Conservation (phyloP, 306 rosid genomes). For the Fragaria nilgerrensis region DNA sequence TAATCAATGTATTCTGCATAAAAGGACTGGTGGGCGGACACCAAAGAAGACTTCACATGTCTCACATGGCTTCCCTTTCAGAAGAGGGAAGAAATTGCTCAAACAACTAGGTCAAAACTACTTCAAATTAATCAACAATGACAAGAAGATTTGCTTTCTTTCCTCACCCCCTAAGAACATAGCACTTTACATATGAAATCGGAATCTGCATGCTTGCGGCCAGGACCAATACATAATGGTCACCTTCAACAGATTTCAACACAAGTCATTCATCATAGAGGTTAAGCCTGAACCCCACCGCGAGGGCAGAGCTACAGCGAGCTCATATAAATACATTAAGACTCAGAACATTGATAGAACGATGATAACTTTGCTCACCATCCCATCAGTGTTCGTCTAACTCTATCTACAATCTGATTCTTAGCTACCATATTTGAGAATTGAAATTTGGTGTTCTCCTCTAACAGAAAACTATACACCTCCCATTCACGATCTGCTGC, state of each 20-base stretch:
- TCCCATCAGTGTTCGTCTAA: constrained; percentile 75
- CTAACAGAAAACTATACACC: constrained; percentile 74
- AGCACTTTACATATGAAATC: background rate
- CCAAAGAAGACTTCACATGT: background rate
- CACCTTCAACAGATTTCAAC: background rate
- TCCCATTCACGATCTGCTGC: constrained; percentile 82
- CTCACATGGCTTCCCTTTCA: background rate
- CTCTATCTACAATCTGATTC: constrained; percentile 71
- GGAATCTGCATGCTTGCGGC: background rate
- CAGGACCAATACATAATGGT: background rate
- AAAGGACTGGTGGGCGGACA: background rate
- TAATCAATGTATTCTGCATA: background rate
- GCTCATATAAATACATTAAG: background rate
- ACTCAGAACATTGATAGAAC: background rate
- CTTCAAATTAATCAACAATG: background rate
- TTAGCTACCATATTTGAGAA: constrained; percentile 39
- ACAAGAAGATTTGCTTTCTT: background rate
- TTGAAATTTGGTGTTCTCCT: constrained; percentile 58
- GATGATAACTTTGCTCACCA: constrained; percentile 37
- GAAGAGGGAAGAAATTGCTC: background rate
- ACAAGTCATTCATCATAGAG: background rate
- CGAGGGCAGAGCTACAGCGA: background rate
- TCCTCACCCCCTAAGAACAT: background rate
- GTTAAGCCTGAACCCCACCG: background rate
- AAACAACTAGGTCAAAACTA: background rate